Evolutionary conservation across 2,329 filamentous ascomycete genomes (phyloP).

Genomic region (Rutstroemia sp.): DNA sequence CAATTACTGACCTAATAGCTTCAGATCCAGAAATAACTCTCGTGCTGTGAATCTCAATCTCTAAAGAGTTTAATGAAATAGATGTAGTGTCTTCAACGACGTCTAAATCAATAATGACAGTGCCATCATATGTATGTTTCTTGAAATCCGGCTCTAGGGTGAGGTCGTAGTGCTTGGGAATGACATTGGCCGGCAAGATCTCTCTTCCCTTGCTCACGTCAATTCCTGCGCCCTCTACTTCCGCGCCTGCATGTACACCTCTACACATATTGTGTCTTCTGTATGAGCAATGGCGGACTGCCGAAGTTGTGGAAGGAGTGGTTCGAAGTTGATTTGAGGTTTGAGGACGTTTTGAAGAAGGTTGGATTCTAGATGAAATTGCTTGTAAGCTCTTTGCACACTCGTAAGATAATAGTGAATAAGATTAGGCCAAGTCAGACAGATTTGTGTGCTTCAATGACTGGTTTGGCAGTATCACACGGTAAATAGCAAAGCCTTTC

Average conservation of each 20-base stretch:
- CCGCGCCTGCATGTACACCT: conserved; percentile 44
- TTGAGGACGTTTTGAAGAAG: conserved; percentile 19
- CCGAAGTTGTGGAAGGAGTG: conserved; percentile 18
- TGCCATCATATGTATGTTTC: conserved; percentile 80
- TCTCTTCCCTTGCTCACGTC: conserved; percentile 63
- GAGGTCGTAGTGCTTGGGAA: conserved; percentile 85
- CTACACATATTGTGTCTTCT: conserved; percentile 66
- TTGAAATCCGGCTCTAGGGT: conserved; percentile 87
- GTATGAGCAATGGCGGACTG: conserved; percentile 61
- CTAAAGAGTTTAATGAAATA: conserved; percentile 80
- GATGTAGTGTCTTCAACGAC: conserved; percentile 77
- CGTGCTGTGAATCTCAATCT: conserved; percentile 73
- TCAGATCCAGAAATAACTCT: conserved; percentile 57
- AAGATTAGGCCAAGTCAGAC: not conserved
- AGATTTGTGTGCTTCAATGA: not conserved
- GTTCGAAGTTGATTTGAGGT: conserved; percentile 14
- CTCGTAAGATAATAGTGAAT: not conserved
- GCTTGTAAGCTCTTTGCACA: conserved; percentile 1
- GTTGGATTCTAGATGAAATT: conserved; percentile 15
- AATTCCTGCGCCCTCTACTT: conserved; percentile 46
- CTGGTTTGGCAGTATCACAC: not conserved
- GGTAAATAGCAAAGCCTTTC: not conserved
- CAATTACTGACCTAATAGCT: conserved; percentile 36
- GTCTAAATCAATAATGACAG: conserved; percentile 78
- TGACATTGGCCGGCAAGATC: conserved; percentile 85